Conservation (phyloP, 257 asterid species). For the Gardenia jasminoides region DNA sequence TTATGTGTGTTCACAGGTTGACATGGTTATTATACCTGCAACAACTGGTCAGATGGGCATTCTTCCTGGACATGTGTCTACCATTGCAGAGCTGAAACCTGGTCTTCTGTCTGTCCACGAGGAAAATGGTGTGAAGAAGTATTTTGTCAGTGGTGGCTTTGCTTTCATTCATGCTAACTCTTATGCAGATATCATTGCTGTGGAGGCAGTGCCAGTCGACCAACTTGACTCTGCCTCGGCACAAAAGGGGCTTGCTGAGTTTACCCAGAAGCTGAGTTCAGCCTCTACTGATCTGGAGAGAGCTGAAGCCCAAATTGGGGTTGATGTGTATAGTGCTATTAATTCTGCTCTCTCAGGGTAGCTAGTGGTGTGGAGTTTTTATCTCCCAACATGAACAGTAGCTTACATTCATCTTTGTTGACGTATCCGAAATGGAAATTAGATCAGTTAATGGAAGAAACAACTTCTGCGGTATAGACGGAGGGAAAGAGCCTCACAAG, state of each 20-base stretch:
- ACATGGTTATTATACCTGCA: slow-evolving; percentile 55
- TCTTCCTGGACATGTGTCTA: slow-evolving; percentile 54
- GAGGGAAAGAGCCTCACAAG: neutral
- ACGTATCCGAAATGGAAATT: neutral
- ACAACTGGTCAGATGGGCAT: slow-evolving; percentile 58
- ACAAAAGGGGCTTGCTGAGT: slow-evolving; percentile 38
- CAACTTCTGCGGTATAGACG: neutral
- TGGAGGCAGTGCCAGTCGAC: slow-evolving; percentile 50
- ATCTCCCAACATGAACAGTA: neutral
- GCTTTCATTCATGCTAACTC: slow-evolving; percentile 53
- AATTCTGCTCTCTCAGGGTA: slow-evolving; percentile 41
- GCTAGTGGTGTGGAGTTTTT: neutral
- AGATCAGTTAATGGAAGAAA: neutral
- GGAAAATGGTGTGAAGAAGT: slow-evolving; percentile 41
- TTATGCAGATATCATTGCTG: slow-evolving; percentile 40
- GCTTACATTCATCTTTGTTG: slow-evolving; percentile 1
- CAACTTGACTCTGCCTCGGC: slow-evolving; percentile 45
- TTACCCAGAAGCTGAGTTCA: slow-evolving; percentile 46
- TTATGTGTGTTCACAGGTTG: slow-evolving; percentile 39
- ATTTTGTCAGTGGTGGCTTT: slow-evolving; percentile 56
- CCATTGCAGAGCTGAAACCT: slow-evolving; percentile 58
- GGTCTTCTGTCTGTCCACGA: slow-evolving; percentile 51
- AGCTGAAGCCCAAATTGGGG: slow-evolving; percentile 52
- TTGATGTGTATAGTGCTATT: slow-evolving; percentile 49
- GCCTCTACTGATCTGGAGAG: slow-evolving; percentile 47